Percentiles rank a stretch among this genome's conserved stretches.
Conservation (phyloP, 306 rosid species). For the Hippophae tibetana region DNA sequence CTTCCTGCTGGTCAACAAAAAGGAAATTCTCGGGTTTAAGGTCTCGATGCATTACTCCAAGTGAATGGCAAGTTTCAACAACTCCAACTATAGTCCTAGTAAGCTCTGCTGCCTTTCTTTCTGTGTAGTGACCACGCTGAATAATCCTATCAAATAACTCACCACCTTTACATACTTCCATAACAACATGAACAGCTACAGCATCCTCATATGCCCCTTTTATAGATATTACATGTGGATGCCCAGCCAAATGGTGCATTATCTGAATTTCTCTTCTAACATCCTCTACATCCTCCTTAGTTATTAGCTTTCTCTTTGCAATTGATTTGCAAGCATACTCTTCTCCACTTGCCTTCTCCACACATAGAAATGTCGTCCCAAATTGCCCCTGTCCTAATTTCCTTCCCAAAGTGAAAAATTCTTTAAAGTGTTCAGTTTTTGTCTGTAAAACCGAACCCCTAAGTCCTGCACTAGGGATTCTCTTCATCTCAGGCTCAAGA, state of each 20-base stretch:
- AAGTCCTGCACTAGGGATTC: slow-evolving; percentile 87
- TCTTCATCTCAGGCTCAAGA: slow-evolving; percentile 42
- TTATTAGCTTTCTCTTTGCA: slow-evolving; percentile 84
- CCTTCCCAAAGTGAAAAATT: slow-evolving; percentile 60
- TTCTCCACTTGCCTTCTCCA: slow-evolving; percentile 67
- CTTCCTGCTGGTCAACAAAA: slow-evolving; percentile 73
- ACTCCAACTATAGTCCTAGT: slow-evolving; percentile 91
- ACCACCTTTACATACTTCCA: slow-evolving; percentile 97
- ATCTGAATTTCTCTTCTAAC: slow-evolving; percentile 99
- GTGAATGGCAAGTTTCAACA: slow-evolving; percentile 87
- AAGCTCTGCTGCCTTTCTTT: slow-evolving; percentile 91
- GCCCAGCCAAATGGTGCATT: slow-evolving; percentile 94
- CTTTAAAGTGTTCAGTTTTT: slow-evolving; percentile 64
- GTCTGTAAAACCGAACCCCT: slow-evolving; percentile 67
- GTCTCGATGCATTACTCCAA: slow-evolving; percentile 95
- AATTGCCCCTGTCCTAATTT: slow-evolving; percentile 93
- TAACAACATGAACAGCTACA: slow-evolving; percentile 86
- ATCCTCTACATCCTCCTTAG: slow-evolving; percentile 87
- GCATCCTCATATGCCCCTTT: slow-evolving; percentile 96
- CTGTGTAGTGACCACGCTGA: slow-evolving; percentile 89
- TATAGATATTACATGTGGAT: slow-evolving; percentile 85
- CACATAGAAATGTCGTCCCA: slow-evolving; percentile 68
- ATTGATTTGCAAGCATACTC: slow-evolving; percentile 89
- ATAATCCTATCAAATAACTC: slow-evolving; percentile 95
- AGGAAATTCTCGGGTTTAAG: slow-evolving; percentile 98